phyloP scores from a whole-genome alignment of 2,329 filamentous ascomycete species.

The Apiospora aurea region DNA sequence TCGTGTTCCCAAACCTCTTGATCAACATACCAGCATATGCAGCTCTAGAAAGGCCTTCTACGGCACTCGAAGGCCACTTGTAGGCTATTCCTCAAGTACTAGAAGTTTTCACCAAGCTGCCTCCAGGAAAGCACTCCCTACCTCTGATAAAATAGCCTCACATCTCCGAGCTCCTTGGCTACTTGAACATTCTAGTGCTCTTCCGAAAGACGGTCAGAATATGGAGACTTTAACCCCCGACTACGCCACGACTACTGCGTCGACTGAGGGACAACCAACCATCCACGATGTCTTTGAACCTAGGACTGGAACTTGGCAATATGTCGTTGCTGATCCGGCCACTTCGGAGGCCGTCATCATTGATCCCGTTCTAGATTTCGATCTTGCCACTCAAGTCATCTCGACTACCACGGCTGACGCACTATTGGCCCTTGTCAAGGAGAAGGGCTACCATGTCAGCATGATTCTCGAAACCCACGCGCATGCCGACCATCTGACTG shows the following conservation, averaged over 20 bases:
- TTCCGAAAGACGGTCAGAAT: not conserved
- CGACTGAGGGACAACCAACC: constrained; percentile 39
- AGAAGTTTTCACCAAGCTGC: constrained; percentile 2
- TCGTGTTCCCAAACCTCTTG: not conserved
- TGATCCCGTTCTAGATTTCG: constrained; percentile 67
- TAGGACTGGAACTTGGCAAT: constrained; percentile 63
- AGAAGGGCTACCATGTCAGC: constrained; percentile 41
- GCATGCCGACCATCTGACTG: constrained; percentile 67
- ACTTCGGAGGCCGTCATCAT: constrained; percentile 62
- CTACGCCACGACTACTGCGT: constrained; percentile 22
- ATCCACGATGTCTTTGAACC: constrained; percentile 50
- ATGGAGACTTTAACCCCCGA: not conserved
- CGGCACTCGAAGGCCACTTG: not conserved
- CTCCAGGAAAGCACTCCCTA: not conserved
- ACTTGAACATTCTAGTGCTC: not conserved
- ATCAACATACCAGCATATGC: not conserved
- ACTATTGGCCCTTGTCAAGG: not conserved
- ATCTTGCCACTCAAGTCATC: constrained; percentile 42
- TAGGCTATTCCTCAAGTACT: too few species aligned
- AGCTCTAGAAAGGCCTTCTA: not conserved
- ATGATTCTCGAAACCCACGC: constrained; percentile 68
- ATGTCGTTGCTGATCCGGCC: constrained; percentile 61
- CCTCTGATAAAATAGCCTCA: not conserved
- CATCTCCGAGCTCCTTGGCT: constrained; percentile 17
- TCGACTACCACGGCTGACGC: constrained; percentile 14